These are phyloP conservation scores for Hyparrhenia diplandra DNA, from an alignment of 176 grass and related monocot genomes.

Conservation along the genomic window DNA sequence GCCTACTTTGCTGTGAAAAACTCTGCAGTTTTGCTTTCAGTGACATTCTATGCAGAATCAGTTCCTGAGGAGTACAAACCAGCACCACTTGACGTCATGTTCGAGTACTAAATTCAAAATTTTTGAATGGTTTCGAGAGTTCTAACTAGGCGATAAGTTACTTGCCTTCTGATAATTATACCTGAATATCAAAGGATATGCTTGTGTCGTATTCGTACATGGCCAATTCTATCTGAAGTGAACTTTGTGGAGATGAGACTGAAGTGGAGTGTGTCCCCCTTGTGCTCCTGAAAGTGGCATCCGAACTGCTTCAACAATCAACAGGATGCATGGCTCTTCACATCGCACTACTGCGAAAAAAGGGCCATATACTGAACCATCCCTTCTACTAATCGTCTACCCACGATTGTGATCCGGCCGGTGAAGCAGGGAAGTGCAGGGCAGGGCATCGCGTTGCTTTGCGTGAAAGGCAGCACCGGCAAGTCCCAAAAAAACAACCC, in stretches of 20 bases:
- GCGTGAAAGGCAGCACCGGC: constrained; percentile 23
- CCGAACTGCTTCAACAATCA: constrained; percentile 22
- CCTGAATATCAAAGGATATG: not conserved
- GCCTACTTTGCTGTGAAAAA: constrained; percentile 8
- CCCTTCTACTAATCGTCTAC: not conserved
- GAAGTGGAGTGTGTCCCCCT: not conserved
- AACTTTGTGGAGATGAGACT: not conserved
- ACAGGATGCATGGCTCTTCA: constrained; percentile 6
- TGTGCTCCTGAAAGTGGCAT: constrained; percentile 38
- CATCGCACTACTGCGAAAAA: constrained; percentile 19
- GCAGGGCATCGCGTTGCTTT: not conserved
- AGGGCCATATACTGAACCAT: constrained; percentile 32
- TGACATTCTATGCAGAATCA: constrained; percentile 9
- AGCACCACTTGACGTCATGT: not conserved
- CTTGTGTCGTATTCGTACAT: not conserved
- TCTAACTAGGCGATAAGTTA: not conserved
- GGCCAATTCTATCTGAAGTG: too few relatives aligned
- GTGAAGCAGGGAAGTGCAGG: not conserved
- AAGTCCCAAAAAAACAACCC: not conserved
- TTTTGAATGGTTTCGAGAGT: not conserved
- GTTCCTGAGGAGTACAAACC: not conserved
- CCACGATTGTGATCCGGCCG: constrained; percentile 28
- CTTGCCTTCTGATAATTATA: not conserved
- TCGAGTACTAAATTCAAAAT: not conserved
- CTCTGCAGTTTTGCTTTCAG: constrained; percentile 24